A percentile compares a stretch with the other conserved stretches of the same genome.
phyloP scores from a whole-genome alignment of 2,329 filamentous ascomycete species.

The Fusarium agapanthi region DNA sequence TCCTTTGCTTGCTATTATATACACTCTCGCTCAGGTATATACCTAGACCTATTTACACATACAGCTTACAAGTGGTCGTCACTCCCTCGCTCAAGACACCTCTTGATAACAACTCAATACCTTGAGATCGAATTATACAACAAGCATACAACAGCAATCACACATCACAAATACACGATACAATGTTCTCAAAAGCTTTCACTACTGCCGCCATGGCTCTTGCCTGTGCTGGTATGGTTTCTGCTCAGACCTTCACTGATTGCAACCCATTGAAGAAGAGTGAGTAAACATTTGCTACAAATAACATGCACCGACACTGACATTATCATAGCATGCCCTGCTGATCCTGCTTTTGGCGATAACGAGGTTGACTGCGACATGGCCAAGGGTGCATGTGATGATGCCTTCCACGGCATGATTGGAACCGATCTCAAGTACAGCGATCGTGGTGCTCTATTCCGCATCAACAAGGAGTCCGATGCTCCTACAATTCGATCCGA shows the following conservation, averaged over 20 bases:
- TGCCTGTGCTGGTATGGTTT: constrained; percentile 58
- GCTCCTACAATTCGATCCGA: constrained; percentile 77
- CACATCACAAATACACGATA: constrained; percentile 21
- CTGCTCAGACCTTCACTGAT: constrained; percentile 64
- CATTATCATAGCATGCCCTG: constrained; percentile 65
- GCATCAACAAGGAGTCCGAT: constrained; percentile 73
- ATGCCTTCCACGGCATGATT: constrained; percentile 57
- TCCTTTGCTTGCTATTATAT: not conserved
- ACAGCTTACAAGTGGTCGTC: constrained; percentile 25
- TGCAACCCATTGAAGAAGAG: constrained; percentile 65
- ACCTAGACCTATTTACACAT: not conserved
- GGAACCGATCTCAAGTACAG: constrained; percentile 61
- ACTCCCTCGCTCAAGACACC: constrained; percentile 24
- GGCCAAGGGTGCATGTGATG: constrained; percentile 72
- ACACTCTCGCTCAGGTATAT: constrained; percentile 27
- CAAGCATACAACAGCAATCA: constrained; percentile 7
- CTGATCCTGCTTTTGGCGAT: constrained; percentile 79
- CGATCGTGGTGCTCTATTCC: constrained; percentile 62
- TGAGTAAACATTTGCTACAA: constrained; percentile 31
- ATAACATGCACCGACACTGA: not conserved
- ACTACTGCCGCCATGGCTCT: constrained; percentile 58
- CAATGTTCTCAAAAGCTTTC: constrained; percentile 57
- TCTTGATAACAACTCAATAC: constrained; percentile 18
- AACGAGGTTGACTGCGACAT: constrained; percentile 72
- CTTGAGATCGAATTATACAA: constrained; percentile 1